These are phyloP conservation scores for Penicillium thymicola DNA, from an alignment of 2,329 filamentous ascomycete genomes.

Conservation along the genomic window DNA sequence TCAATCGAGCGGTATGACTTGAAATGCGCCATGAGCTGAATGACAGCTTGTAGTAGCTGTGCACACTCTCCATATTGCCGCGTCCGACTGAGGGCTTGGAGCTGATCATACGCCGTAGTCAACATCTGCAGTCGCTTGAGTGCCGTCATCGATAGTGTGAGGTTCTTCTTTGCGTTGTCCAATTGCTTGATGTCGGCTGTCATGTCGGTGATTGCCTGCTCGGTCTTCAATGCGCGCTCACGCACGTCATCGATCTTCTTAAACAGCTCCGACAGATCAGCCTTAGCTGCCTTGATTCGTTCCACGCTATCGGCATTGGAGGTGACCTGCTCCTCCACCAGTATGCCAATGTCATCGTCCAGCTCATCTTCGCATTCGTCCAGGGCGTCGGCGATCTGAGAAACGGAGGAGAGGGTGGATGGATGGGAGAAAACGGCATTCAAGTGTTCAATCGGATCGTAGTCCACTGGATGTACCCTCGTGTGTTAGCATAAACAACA, in stretches of 20 bases:
- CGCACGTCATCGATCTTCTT: constrained; percentile 92
- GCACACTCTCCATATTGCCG: constrained; percentile 94
- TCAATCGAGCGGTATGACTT: constrained; percentile 97
- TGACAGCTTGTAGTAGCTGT: constrained; percentile 85
- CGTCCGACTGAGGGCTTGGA: constrained; percentile 75
- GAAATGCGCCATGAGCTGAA: constrained; percentile 98
- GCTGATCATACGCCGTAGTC: constrained; percentile 97
- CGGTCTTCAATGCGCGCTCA: constrained; percentile 82
- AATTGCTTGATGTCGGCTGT: constrained; percentile 97
- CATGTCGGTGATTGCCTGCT: constrained; percentile 96
- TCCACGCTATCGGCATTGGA: constrained; percentile 83
- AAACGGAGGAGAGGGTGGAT: constrained; percentile 74
- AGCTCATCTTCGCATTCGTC: constrained; percentile 76
- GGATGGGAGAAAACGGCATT: constrained; percentile 92
- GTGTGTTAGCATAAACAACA: constrained; percentile 5
- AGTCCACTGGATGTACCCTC: constrained; percentile 59
- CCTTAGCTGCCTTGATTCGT: constrained; percentile 86
- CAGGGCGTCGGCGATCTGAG: constrained; percentile 70
- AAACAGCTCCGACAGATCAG: constrained; percentile 85
- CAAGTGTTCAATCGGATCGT: constrained; percentile 88
- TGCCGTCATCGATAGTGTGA: constrained; percentile 96
- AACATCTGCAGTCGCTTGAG: constrained; percentile 97
- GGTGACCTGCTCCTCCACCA: constrained; percentile 73
- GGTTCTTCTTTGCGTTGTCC: constrained; percentile 92
- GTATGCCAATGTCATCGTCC: constrained; percentile 68